phyloP scores from a whole-genome alignment of 495 filamentous ascomycete genomes.

The Penicillium cosmopolitanum region DNA sequence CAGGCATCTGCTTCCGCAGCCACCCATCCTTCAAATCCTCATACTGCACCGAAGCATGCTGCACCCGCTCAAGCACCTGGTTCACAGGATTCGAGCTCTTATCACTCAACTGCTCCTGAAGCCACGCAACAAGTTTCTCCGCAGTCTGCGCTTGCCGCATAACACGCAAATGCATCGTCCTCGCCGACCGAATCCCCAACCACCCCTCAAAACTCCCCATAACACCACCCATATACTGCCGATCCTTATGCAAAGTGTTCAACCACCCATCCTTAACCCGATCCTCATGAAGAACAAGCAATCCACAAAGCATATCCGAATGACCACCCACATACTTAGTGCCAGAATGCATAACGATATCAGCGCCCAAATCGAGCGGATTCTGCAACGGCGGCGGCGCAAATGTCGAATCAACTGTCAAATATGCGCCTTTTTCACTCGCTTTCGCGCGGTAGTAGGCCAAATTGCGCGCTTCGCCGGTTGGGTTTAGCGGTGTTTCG shows the following conservation, averaged over 20 bases:
- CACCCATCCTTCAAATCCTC: slow-evolving; percentile 58
- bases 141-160: slow-evolving; percentile 70
- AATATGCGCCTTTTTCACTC: slow-evolving; percentile 65
- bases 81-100: slow-evolving; percentile 42
- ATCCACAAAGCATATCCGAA: slow-evolving; percentile 85
- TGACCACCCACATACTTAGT: slow-evolving; percentile 98
- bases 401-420: slow-evolving; percentile 88
- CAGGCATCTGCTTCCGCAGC: slow-evolving; percentile 86
- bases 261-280: slow-evolving; percentile 51
- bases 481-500: slow-evolving; percentile 89
- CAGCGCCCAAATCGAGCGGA: slow-evolving; percentile 75
- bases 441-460: slow-evolving; percentile 67
- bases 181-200: slow-evolving; percentile 80
- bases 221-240: slow-evolving; percentile 74
- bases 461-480: slow-evolving; percentile 75
- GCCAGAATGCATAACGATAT: slow-evolving; percentile 84
- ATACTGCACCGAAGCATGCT: slow-evolving; percentile 76
- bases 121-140: slow-evolving; percentile 67
- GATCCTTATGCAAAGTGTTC: slow-evolving; percentile 59
- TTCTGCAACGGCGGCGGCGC: slow-evolving; percentile 87
- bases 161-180: slow-evolving; percentile 83
- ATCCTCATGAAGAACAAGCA: slow-evolving; percentile 63
- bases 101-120: slow-evolving; percentile 52
- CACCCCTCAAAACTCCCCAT: slow-evolving; percentile 91
- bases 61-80: slow-evolving; percentile 57